These are phyloP conservation scores for Cylindrodendrum hubeiense DNA, from an alignment of 2,329 filamentous ascomycete genomes.

Conservation along the genomic window DNA sequence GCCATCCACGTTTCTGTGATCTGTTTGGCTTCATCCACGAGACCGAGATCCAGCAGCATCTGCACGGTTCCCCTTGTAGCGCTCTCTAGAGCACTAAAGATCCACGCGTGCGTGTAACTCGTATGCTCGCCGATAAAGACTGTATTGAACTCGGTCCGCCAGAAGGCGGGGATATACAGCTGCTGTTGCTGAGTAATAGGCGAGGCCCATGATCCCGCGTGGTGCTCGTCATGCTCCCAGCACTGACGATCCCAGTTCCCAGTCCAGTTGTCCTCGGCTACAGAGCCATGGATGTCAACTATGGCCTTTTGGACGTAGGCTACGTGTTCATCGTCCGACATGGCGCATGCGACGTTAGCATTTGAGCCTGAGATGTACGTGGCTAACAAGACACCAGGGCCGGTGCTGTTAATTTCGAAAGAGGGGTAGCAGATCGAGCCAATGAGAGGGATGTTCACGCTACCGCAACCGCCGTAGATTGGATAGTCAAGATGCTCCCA, in stretches of 20 bases:
- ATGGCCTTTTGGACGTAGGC: conserved; percentile 35
- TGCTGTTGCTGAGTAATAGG: conserved; percentile 68
- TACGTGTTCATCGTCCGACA: conserved; percentile 38
- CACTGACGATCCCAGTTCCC: conserved; percentile 69
- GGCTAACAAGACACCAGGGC: conserved; percentile 31
- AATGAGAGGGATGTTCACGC: conserved; percentile 22
- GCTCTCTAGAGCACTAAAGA: conserved; percentile 62
- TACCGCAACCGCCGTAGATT: conserved; percentile 57
- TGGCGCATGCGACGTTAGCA: conserved; percentile 30
- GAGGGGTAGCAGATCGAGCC: conserved; percentile 37
- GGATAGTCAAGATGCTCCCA: conserved; percentile 45
- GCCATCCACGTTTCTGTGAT: conserved; percentile 71
- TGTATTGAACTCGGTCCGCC: conserved; percentile 65
- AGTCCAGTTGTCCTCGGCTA: conserved; percentile 68
- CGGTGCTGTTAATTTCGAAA: conserved; percentile 34
- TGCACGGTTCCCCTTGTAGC: conserved; percentile 68
- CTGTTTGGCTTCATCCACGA: conserved; percentile 72
- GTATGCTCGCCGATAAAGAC: conserved; percentile 51
- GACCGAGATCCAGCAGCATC: conserved; percentile 64
- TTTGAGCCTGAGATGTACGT: conserved; percentile 38
- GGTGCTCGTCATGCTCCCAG: conserved; percentile 68
- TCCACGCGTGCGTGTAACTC: conserved; percentile 71
- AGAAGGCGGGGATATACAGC: conserved; percentile 71
- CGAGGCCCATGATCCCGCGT: conserved; percentile 67
- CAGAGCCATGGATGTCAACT: conserved; percentile 39